These are phyloP conservation scores for Fraxinus latifolia DNA, from an alignment of 305 asterid species.

Conservation along the genomic window DNA sequence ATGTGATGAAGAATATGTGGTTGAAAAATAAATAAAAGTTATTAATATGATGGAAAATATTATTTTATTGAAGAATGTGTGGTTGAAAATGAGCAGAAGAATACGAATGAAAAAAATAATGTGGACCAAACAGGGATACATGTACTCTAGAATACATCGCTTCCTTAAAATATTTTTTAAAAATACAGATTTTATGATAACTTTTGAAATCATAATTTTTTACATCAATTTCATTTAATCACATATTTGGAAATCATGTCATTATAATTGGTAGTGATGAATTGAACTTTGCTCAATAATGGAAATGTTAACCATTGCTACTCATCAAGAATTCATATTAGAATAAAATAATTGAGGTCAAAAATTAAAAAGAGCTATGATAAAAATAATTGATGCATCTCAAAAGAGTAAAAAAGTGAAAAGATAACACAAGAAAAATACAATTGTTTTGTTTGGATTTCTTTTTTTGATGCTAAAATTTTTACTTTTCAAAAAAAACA, in stretches of 20 bases:
- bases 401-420: neutral
- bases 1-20: too few relatives aligned
- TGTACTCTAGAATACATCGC: too few relatives aligned
- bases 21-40: too few relatives aligned
- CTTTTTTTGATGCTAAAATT: too few relatives aligned
- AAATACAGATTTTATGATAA: neutral
- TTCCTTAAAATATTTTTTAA: neutral
- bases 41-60: too few relatives aligned
- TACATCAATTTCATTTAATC: conserved; percentile 15
- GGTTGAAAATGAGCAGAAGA: too few relatives aligned
- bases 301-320: neutral
- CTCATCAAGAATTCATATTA: neutral
- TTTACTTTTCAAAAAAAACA: neutral
- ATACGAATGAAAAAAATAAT: too few relatives aligned
- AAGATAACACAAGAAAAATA: neutral
- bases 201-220: neutral
- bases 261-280: conserved; percentile 33
- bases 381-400: neutral
- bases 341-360: neutral
- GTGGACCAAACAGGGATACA: too few relatives aligned
- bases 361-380: neutral
- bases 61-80: too few relatives aligned
- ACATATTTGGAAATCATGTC: conserved; percentile 5
- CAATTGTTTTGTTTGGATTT: neutral
- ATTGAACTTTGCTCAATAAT: neutral